These are phyloP conservation scores for Hyaloscypha bicolor DNA, from an alignment of 495 filamentous ascomycete species.

Conservation along the genomic window DNA sequence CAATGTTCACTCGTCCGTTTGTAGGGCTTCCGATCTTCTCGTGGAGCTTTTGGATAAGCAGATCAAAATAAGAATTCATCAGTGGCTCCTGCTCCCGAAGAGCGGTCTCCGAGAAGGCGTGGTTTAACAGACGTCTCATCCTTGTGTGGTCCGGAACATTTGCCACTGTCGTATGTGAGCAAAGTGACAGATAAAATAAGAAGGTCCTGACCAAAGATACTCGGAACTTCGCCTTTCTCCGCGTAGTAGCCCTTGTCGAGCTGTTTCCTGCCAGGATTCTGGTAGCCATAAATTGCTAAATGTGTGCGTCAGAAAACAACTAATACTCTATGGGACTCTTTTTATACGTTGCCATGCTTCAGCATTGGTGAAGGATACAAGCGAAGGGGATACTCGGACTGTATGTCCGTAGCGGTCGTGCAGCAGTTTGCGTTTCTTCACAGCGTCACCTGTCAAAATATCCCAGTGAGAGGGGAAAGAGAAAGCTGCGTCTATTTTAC, in stretches of 20 bases:
- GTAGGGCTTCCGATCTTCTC: conserved; percentile 17
- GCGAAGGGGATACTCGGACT: conserved; percentile 57
- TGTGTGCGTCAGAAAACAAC: too few relatives aligned
- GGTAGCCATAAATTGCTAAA: conserved; percentile 28
- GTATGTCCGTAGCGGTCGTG: conserved; percentile 37
- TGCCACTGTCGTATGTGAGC: conserved; percentile 33
- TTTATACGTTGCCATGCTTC: conserved; percentile 64
- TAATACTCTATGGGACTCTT: conserved; percentile 35
- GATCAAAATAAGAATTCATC: conserved; percentile 31
- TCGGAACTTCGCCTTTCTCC: not conserved
- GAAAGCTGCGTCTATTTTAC: too few relatives aligned
- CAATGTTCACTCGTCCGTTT: not conserved
- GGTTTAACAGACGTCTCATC: conserved; percentile 46
- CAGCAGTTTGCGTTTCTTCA: too few relatives aligned
- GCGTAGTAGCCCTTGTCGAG: conserved; percentile 33
- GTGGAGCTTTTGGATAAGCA: conserved; percentile 18
- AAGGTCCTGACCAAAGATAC: not conserved
- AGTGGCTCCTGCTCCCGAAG: conserved; percentile 51
- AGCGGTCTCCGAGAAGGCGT: conserved; percentile 53
- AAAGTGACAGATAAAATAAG: not conserved
- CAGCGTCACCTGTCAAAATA: too few relatives aligned
- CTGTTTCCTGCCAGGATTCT: conserved; percentile 42
- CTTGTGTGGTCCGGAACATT: conserved; percentile 49
- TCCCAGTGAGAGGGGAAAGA: too few relatives aligned
- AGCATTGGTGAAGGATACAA: conserved; percentile 55